phyloP scores from a whole-genome alignment of 2,329 filamentous ascomycete species.

The Claviceps sorghi region DNA sequence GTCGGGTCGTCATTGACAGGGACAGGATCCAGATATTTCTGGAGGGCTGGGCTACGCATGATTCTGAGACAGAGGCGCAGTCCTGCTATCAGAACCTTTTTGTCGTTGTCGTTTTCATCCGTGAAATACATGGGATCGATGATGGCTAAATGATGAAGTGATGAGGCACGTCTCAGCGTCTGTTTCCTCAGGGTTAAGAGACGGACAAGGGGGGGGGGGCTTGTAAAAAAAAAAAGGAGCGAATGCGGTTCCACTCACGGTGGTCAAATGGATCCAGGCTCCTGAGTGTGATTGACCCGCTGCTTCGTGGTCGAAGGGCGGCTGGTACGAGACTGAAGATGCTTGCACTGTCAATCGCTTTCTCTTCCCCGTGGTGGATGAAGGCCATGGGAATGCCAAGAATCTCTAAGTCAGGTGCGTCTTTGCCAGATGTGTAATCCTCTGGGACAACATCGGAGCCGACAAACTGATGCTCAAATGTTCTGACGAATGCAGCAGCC shows the following conservation, averaged over 20 bases:
- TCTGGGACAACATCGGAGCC: slow-evolving; percentile 4
- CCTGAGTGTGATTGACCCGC: slow-evolving; percentile 7
- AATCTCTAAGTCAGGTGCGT: slow-evolving; percentile 9
- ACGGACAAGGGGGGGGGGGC: no score
- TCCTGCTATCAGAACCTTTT: slow-evolving; percentile 8
- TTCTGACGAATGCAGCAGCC: slow-evolving; percentile 9
- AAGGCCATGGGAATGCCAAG: slow-evolving; percentile 7
- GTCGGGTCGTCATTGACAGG: slow-evolving; percentile 5
- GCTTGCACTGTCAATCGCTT: neutral
- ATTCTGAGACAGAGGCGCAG: slow-evolving; percentile 8
- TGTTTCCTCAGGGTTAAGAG: neutral
- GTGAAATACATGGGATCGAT: slow-evolving; percentile 10
- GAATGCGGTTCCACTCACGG: slow-evolving; percentile 5
- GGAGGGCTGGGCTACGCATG: slow-evolving; percentile 5
- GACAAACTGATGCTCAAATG: slow-evolving; percentile 5
- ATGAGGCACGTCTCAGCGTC: neutral
- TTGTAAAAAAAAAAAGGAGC: neutral
- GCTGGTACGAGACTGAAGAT: slow-evolving; percentile 7
- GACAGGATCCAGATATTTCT: slow-evolving; percentile 8
- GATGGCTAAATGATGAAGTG: slow-evolving; percentile 4
- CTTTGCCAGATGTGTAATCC: slow-evolving; percentile 8
- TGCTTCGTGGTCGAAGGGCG: slow-evolving; percentile 8
- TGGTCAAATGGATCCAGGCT: slow-evolving; percentile 9
- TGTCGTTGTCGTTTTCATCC: slow-evolving; percentile 9
- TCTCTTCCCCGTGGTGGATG: slow-evolving; percentile 10